Evolutionary conservation across 768 basidiomycete species (phyloP).

Genomic region (Clavaria fumosa): DNA sequence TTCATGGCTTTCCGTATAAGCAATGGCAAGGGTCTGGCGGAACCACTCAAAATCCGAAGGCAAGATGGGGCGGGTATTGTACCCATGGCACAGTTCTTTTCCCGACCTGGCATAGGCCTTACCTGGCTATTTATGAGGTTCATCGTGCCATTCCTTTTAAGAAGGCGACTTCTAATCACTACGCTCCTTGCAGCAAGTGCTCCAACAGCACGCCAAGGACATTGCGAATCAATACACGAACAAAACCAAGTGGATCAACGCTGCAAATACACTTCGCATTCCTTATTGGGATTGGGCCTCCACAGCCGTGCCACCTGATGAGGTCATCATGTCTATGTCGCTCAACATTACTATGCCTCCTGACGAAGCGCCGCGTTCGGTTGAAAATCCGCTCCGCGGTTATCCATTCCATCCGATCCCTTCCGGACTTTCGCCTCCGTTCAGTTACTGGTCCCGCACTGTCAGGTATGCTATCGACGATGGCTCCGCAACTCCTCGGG

Average conservation of each 20-base stretch:
- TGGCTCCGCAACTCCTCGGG: conserved; percentile 14
- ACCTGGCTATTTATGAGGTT: conserved; percentile 36
- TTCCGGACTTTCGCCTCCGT: conserved; percentile 19
- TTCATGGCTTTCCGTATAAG: conserved; percentile 35
- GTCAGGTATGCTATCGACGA: conserved; percentile 20
- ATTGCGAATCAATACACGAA: conserved; percentile 29
- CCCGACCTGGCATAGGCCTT: conserved; percentile 43
- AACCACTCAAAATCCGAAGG: conserved; percentile 12
- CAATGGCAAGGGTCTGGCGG: conserved; percentile 28
- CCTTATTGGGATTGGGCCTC: conserved; percentile 43
- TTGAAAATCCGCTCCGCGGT: conserved; percentile 13
- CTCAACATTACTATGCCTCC: conserved; percentile 22
- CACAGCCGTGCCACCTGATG: conserved; percentile 24
- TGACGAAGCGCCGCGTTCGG: conserved; percentile 15
- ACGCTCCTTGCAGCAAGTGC: conserved; percentile 26
- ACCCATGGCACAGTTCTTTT: conserved; percentile 38
- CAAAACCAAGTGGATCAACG: conserved; percentile 17
- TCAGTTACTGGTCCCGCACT: conserved; percentile 20
- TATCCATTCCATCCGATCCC: conserved; percentile 19
- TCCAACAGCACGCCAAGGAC: conserved; percentile 24
- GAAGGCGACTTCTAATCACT: neutral
- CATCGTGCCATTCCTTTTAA: conserved; percentile 2
- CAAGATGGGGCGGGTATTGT: conserved; percentile 33
- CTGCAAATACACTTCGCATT: conserved; percentile 24
- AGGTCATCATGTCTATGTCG: conserved; percentile 22